These are phyloP conservation scores for Astathelohania contejeani DNA, from an alignment of 371 early-diverging fungal genomes.

Conservation along the genomic window DNA sequence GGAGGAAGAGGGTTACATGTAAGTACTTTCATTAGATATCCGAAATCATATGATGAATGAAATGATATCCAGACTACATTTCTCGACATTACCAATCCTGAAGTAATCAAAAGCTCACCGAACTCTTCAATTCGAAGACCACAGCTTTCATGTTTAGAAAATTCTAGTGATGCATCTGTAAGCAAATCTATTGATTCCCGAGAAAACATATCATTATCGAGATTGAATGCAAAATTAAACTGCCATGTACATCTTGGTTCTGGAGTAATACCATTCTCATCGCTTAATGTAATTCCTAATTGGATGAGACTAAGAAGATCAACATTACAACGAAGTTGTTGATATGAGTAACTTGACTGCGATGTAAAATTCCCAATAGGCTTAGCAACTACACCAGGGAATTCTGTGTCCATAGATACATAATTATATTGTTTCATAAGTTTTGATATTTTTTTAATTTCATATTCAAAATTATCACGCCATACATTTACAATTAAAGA, in stretches of 20 bases:
- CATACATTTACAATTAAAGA: constrained; percentile 59
- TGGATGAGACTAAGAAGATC: constrained; percentile 94
- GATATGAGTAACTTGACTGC: constrained; percentile 56
- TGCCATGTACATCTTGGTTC: constrained; percentile 91
- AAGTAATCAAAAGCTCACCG: constrained; percentile 84
- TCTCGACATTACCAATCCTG: constrained; percentile 76
- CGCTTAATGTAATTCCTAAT: constrained; percentile 84
- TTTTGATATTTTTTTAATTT: constrained; percentile 72
- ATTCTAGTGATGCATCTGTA: constrained; percentile 87
- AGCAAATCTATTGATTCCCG: constrained; percentile 93
- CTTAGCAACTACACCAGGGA: constrained; percentile 94
- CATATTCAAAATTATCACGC: constrained; percentile 84
- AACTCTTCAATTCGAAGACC: constrained; percentile 92
- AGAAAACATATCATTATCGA: constrained; percentile 87
- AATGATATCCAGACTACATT: constrained; percentile 92
- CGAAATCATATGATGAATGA: constrained; percentile 97
- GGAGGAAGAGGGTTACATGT: constrained; percentile 75
- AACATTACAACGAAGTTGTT: constrained; percentile 89
- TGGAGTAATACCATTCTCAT: constrained; percentile 75
- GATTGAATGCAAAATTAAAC: constrained; percentile 93
- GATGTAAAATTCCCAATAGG: constrained; percentile 76
- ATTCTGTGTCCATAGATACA: constrained; percentile 97
- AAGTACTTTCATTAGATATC: constrained; percentile 82
- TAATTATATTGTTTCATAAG: constrained; percentile 77
- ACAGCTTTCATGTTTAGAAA: constrained; percentile 76